Base-by-base conservation (phyloP, 768 basidiomycete genomes). In the Lentinus brumalis region DNA sequence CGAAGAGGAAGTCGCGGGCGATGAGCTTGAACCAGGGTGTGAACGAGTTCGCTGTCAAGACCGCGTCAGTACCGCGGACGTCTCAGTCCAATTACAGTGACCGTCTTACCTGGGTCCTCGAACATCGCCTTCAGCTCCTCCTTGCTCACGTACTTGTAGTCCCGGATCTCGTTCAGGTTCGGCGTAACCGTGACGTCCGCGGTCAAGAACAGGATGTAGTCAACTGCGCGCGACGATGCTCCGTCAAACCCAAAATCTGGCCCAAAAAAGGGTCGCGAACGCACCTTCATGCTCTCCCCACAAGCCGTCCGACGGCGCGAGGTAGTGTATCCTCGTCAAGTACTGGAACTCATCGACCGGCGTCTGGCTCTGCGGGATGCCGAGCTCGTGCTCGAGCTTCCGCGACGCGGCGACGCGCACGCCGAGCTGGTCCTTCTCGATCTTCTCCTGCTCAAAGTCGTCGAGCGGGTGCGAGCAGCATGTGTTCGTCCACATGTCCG, bases 1-100 rank as follows among this genome's bases (percentile, higher is more conserved):
- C 93, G 71, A 96, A 98, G 45, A 99, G 81, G 75, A 96, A 96
- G 73, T 98, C 94, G 4, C 95, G 86, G 2, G 94, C 95, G 70
- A 99, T 98, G 31, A 98, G 86, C 74, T 95, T 93, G 86, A 99
- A 99, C 97, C 97, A 99, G 0, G 97, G 97, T 7, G 97, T 99
- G 75, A 99, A 99, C 2, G 83, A 85, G 73, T 92, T 92, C 58
- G 76, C 94, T 96, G 68, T 5, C 8, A 57, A 47, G 63, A 50
- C 53, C 47, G 15, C 11, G 60, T 57, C 26, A 30, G 32, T 45
- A 38, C 15, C 35, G 35, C 60, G 56, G 21, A 56, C 18, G 35
- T 39, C 18, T 16, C 53, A 18, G n/a, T 46, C 47, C 7, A 1
- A 7, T 7, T 7, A 11, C 6, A 35, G 11, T 35, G 35, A 3